Percentiles rank a stretch among this genome's conserved stretches.
phyloP scores from a whole-genome alignment of 2,329 filamentous ascomycete species.

The Aureobasidium sp. region DNA sequence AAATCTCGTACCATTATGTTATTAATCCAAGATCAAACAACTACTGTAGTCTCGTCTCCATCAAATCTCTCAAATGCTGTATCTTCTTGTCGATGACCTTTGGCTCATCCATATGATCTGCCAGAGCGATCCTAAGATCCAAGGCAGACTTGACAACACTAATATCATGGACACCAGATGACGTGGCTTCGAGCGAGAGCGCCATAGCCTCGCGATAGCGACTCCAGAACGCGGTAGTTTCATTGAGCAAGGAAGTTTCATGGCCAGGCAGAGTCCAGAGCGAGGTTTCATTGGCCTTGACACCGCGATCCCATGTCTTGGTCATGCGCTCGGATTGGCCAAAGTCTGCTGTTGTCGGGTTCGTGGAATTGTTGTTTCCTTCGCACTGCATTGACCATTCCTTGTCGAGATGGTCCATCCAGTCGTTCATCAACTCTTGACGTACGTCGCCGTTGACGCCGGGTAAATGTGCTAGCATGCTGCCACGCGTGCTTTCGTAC shows the following conservation, averaged over 20 bases:
- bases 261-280: background rate
- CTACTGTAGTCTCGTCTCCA: background rate
- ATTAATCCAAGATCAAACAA: too few relatives aligned
- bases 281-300: background rate
- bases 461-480: background rate
- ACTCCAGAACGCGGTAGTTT: background rate
- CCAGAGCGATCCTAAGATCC: background rate
- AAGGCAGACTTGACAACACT: background rate
- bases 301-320: background rate
- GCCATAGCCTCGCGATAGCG: background rate
- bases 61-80: background rate
- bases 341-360: background rate
- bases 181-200: background rate
- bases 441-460: background rate
- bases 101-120: background rate
- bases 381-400: conserved; percentile 1
- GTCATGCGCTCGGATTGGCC: background rate
- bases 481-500: background rate
- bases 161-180: background rate
- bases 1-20: too few relatives aligned
- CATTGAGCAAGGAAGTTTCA: background rate
- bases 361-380: background rate
- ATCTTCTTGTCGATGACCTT: background rate
- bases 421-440: background rate
- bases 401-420: background rate